A percentile compares a stretch with the other conserved stretches of the same genome.
These are phyloP conservation scores for Leishmania lainsoni DNA, from an alignment of 208 protist genomes.

Conservation along the genomic window DNA sequence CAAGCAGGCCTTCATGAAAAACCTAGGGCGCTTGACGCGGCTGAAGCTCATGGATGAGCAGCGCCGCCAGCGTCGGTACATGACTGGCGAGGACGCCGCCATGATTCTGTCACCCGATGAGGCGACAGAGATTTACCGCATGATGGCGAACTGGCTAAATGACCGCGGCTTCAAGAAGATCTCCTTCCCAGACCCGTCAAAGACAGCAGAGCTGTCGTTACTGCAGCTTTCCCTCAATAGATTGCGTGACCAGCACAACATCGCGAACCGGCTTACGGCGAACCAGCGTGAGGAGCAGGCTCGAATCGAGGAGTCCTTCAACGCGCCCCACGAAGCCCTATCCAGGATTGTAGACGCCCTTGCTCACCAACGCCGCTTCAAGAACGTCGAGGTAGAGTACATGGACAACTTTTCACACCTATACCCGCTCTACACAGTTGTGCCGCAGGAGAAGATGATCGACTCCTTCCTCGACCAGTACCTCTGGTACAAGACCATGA, in stretches of 20 bases:
- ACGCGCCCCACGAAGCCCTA: constrained; percentile 99
- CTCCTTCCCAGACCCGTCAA: constrained; percentile 99
- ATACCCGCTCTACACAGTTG: constrained; percentile 99
- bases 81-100: constrained; percentile 97
- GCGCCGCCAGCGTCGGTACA: constrained; percentile 98
- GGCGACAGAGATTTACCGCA: constrained; percentile 99
- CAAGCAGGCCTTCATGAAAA: constrained; percentile 99
- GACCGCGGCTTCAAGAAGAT: constrained; percentile 99
- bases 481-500: constrained; percentile 99
- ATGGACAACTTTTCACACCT: constrained; percentile 99
- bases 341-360: constrained; percentile 99
- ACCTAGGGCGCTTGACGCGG: constrained; percentile 99
- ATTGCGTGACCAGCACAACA: constrained; percentile 99
- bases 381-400: constrained; percentile 99
- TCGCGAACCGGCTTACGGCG: constrained; percentile 98
- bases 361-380: constrained; percentile 99
- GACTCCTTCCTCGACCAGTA: constrained; percentile 99
- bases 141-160: constrained; percentile 99
- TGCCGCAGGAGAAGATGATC: constrained; percentile 99
- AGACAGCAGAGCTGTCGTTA: constrained; percentile 99
- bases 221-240: constrained; percentile 99
- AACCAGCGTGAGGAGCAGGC: constrained; percentile 99
- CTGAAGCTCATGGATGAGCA: constrained; percentile 99
- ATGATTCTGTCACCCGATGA: constrained; percentile 95
- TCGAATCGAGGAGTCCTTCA: constrained; percentile 99